Evolutionary conservation across 257 asterid species (phyloP).

Genomic region (Solanum gandarillasii): DNA sequence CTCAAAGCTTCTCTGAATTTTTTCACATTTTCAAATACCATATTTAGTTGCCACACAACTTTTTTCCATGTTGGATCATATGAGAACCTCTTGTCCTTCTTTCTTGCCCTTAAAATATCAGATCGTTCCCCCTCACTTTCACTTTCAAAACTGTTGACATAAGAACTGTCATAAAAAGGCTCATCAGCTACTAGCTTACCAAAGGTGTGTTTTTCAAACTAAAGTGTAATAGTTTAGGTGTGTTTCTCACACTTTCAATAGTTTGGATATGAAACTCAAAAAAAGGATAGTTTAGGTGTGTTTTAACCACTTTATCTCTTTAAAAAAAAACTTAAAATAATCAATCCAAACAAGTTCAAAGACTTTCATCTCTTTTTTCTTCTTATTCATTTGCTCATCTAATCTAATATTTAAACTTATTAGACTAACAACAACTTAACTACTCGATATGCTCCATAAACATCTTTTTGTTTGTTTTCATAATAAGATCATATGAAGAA

Average conservation of each 20-base stretch:
- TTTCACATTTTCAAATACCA: not conserved
- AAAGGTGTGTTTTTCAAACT: too few relatives aligned
- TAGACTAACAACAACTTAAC: not conserved
- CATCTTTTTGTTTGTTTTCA: too few relatives aligned
- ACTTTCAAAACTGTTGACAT: not conserved
- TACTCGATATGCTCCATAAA: not conserved
- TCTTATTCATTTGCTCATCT: not conserved
- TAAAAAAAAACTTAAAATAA: too few relatives aligned
- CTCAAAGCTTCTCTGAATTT: not conserved
- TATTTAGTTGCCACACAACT: not conserved
- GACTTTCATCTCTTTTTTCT: not conserved
- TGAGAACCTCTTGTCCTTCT: not conserved
- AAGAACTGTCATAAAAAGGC: not conserved
- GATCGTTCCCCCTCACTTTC: not conserved
- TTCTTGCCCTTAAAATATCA: not conserved
- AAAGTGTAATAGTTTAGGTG: too few relatives aligned
- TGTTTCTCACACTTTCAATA: too few relatives aligned
- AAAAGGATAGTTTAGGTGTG: too few relatives aligned
- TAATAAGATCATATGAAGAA: not conserved
- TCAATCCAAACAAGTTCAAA: too few relatives aligned
- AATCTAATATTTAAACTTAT: not conserved
- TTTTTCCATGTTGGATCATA: not conserved
- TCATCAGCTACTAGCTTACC: not conserved
- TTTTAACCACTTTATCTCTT: too few relatives aligned
- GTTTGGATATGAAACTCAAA: too few relatives aligned